phyloP scores from a whole-genome alignment of 495 filamentous ascomycete genomes.

The Penicillium cataractarum region DNA sequence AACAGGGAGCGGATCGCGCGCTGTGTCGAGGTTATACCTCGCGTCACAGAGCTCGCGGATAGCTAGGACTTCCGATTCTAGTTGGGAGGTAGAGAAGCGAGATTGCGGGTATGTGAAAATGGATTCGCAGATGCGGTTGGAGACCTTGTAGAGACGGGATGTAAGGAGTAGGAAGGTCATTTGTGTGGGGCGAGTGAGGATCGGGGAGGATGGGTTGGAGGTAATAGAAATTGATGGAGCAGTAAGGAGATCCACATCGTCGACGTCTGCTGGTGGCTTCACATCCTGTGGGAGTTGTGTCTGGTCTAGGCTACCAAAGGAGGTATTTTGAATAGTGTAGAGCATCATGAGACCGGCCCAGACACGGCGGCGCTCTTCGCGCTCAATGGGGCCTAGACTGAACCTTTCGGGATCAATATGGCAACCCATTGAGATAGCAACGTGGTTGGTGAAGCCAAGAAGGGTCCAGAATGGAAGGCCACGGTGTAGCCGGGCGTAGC shows the following conservation, averaged over 20 bases:
- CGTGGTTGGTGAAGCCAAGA: conserved; percentile 50
- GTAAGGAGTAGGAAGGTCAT: conserved; percentile 53
- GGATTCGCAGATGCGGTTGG: conserved; percentile 45
- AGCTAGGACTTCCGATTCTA: conserved; percentile 44
- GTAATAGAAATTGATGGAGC: conserved; percentile 18
- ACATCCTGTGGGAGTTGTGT: conserved; percentile 37
- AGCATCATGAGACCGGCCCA: conserved; percentile 52
- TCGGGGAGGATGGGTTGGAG: conserved; percentile 22
- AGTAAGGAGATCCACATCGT: conserved; percentile 49
- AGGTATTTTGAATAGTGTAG: conserved; percentile 47
- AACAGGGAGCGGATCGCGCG: conserved; percentile 29
- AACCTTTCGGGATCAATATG: conserved; percentile 52
- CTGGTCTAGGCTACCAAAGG: conserved; percentile 37
- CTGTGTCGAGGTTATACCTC: conserved; percentile 39
- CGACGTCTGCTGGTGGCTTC: conserved; percentile 46
- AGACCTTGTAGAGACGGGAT: conserved; percentile 45
- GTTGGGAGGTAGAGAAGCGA: conserved; percentile 30
- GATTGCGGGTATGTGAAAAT: conserved; percentile 41
- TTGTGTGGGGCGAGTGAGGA: conserved; percentile 43
- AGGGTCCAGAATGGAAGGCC: conserved; percentile 47
- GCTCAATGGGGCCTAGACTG: conserved; percentile 44
- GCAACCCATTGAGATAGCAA: conserved; percentile 52
- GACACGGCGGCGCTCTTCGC: conserved; percentile 49
- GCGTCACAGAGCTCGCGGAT: conserved; percentile 44
- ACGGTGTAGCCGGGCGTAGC: conserved; percentile 47